A percentile compares a stretch with the other conserved stretches of the same genome.
These are phyloP conservation scores for Zancudomyces culisetae DNA, from an alignment of 371 early-diverging fungal species.

Conservation along the genomic window DNA sequence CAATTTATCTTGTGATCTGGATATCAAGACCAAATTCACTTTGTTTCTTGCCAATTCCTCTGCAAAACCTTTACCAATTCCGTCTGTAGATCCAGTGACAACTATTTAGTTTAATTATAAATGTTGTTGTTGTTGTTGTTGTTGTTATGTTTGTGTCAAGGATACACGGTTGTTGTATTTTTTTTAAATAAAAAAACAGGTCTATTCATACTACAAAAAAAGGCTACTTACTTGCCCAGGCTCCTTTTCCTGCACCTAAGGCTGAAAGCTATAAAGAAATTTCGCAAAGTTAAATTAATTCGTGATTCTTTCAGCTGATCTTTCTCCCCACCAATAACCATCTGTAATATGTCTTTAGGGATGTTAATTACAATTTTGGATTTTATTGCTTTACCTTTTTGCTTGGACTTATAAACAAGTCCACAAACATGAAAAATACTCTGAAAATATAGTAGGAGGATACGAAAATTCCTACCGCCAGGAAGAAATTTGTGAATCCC, in stretches of 20 bases:
- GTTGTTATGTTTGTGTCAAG: neutral
- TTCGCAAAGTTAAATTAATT: neutral
- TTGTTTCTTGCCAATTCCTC: slow-evolving; percentile 64
- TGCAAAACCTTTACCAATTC: slow-evolving; percentile 91
- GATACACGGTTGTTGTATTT: neutral
- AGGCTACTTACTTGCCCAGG: slow-evolving; percentile 56
- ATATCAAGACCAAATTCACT: slow-evolving; percentile 76
- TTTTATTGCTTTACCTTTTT: neutral
- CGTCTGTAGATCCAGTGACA: slow-evolving; percentile 95
- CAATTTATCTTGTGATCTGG: slow-evolving; percentile 73
- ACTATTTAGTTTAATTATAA: slow-evolving; percentile 27
- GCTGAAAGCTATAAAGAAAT: slow-evolving; percentile 33
- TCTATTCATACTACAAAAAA: neutral
- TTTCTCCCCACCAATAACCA: no score
- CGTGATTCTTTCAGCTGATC: no score
- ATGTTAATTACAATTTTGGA: neutral
- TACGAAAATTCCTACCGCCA: neutral
- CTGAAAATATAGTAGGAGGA: neutral
- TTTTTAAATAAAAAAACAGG: slow-evolving; percentile 5
- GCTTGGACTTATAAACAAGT: slow-evolving; percentile 8
- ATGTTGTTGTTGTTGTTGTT: neutral
- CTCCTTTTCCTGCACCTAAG: slow-evolving; percentile 63
- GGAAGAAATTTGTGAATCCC: no score
- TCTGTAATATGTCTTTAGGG: neutral
- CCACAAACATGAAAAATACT: slow-evolving; percentile 23